These are phyloP conservation scores for Silene noctiflora DNA, from an alignment of 179 eudicot species.

Conservation along the genomic window DNA sequence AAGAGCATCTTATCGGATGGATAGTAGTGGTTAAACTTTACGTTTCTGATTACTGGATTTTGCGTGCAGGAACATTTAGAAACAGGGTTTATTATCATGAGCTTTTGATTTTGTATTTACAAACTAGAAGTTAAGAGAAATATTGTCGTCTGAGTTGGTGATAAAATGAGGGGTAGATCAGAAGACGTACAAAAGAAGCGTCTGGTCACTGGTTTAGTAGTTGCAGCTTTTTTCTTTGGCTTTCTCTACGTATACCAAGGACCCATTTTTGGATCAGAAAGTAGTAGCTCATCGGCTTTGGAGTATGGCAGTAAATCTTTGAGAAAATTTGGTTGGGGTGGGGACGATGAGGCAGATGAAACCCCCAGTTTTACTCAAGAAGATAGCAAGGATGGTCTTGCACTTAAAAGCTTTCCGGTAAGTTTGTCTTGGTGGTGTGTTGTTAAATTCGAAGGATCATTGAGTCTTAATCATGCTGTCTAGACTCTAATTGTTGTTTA, in stretches of 20 bases:
- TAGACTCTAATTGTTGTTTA: conserved; percentile 17
- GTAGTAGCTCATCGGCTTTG: conserved; percentile 68
- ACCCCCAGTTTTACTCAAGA: conserved; percentile 48
- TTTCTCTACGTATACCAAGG: conserved; percentile 75
- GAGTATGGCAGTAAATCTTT: conserved; percentile 89
- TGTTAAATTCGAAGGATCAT: not conserved
- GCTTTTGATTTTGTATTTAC: conserved; percentile 23
- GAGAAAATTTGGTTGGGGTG: conserved; percentile 81
- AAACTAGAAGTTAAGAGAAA: not conserved
- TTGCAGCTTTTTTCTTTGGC: conserved; percentile 53
- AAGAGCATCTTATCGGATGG: not conserved
- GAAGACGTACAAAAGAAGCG: conserved; percentile 88
- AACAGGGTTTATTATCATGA: conserved; percentile 21
- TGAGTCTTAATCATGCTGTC: not conserved
- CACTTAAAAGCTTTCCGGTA: conserved; percentile 87
- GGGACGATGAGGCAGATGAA: conserved; percentile 85
- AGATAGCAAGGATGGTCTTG: conserved; percentile 59
- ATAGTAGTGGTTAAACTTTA: not conserved
- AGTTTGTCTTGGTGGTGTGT: conserved; percentile 28
- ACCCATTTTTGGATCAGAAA: conserved; percentile 49
- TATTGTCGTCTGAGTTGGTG: conserved; percentile 6
- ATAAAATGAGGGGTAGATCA: conserved; percentile 79
- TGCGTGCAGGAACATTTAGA: conserved; percentile 22
- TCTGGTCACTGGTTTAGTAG: conserved; percentile 48
- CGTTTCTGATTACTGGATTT: conserved; percentile 2